Evolutionary conservation across 768 basidiomycete species (phyloP), one percentile per base, ranked within the genome.

Genomic region (Auricularia sp.): DNA sequence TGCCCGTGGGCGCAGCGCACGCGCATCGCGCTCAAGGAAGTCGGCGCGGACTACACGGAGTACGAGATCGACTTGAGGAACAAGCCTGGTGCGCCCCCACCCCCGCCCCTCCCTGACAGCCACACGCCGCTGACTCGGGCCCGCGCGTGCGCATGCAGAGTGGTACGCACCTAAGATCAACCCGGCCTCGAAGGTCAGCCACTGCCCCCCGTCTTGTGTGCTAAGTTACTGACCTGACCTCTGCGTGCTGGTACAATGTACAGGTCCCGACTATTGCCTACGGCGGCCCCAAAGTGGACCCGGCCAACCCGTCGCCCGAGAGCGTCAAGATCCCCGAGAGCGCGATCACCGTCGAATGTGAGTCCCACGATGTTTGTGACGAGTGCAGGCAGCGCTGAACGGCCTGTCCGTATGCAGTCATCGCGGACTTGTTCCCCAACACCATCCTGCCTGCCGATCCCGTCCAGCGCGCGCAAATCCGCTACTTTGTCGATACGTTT

Each of bases 121-220:
- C 23, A 23, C 53, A 36, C 11, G 18, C 36, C 21, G n/a, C 5
- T 56, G 29, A 51, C 47, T 51, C 18, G 29, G 29, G 29, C 29
- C 29, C 29, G 29, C 29, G 29, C 29, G 47, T 51, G 21, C 18
- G 8, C 39, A 18, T 18, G 47, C 47, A 1, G 83, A 80, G 61
- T 87, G 86, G 87, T 87, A 86, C 70, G 81, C 81, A 0, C 78
- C 81, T 0, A 79, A 83, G 65, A 81, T 89, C 44, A 89, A 88
- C 73, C 83, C 83, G 1, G 85, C 81, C 0, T 81, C 82, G 75
- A 88, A 87, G 80, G 87, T 85, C 68, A 16, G 70, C 69, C 44
- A 42, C 10, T 36, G 35, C 54, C n/a, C 14, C 1, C 39, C 42
- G 21, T 29, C 3, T 58, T 54, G 43, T 62, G 64, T 11, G 5